Evolutionary conservation across 257 asterid genomes (phyloP), one percentile per base, ranked within the genome.

Genomic region (Solanum infundibuliforme): DNA sequence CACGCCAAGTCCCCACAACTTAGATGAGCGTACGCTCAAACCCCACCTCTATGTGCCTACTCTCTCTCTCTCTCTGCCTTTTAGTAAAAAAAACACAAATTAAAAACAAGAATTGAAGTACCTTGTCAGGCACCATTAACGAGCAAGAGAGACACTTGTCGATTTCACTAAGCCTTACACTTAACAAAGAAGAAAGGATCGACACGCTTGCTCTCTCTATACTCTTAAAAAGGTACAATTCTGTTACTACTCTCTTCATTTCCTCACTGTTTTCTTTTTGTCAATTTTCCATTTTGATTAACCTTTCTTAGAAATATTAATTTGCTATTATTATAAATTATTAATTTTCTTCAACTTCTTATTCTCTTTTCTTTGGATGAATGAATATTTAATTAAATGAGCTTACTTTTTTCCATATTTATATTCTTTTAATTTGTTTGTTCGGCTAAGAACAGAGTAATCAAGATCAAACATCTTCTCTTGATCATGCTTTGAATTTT

Each of bases 131-230:
- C 66, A 55, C 66, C 66, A 55, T 55, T 55, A 55, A 55, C 66
- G n/a, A 55, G 66, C 66, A 55, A 55, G 27, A 58, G 55, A 94
- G 97, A 92, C 99, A 95, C 98, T 94, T 95, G 98, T 93, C 98
- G 92, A 85, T 87, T 88, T 93, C 90, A 91, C 90, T 95, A 87
- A 66, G 83, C 86, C 79, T 77, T 90, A 18, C 18, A 87, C 36
- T 89, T 91, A 92, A 92, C 91, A 94, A 91, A 91, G 93, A 91
- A 92, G 94, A 91, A 95, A 94, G 93, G 90, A 89, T 86, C 95
- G 96, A 92, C 98, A 93, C 98, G 93, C 93, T 86, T 86, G 74
- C 91, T 91, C 91, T 85, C 88, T 66, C 89, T 29, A 48, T 55
- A 7, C 0, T 55, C 25, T 55, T 20, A 55, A 55, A 55, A 55